A percentile compares a stretch with the other conserved stretches of the same genome.
These are phyloP conservation scores for Penicillium maclennaniae DNA, from an alignment of 495 filamentous ascomycete species.

Conservation along the genomic window DNA sequence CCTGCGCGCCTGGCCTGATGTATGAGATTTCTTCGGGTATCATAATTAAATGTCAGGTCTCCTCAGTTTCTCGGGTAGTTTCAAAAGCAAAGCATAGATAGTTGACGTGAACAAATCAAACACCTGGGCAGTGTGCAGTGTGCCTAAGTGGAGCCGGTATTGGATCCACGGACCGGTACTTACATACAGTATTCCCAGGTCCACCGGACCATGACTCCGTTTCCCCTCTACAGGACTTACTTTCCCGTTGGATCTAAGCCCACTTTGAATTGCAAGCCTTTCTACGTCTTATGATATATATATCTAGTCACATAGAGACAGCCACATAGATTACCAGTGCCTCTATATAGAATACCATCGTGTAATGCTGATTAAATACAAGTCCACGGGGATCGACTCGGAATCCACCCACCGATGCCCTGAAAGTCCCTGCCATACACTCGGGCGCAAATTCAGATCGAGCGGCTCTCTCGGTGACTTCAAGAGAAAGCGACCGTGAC, in stretches of 20 bases:
- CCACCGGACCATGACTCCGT: not conserved
- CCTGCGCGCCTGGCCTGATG: not conserved
- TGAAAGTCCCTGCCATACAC: not conserved
- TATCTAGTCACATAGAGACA: not conserved
- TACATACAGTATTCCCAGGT: not conserved
- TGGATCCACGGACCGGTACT: conserved; percentile 1
- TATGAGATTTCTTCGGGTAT: not conserved
- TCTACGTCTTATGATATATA: too few species aligned
- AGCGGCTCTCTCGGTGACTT: not conserved
- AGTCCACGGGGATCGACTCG: conserved; percentile 3
- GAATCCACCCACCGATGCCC: not conserved
- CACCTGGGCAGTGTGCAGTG: not conserved
- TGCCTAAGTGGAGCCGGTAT: conserved; percentile 6
- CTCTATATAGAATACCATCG: not conserved
- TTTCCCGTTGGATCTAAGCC: not conserved
- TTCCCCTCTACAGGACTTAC: not conserved
- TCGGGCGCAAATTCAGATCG: not conserved
- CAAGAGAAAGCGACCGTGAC: not conserved
- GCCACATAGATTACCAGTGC: not conserved
- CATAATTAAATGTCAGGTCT: too few species aligned
- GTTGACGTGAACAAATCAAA: too few species aligned
- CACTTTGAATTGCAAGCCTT: not conserved
- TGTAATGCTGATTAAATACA: not conserved
- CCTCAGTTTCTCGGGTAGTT: not conserved
- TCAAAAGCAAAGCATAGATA: not conserved